Evolutionary conservation across 164 flowering plant species (phyloP), one percentile per base, ranked within the genome.

Genomic region (Protea cynaroides): DNA sequence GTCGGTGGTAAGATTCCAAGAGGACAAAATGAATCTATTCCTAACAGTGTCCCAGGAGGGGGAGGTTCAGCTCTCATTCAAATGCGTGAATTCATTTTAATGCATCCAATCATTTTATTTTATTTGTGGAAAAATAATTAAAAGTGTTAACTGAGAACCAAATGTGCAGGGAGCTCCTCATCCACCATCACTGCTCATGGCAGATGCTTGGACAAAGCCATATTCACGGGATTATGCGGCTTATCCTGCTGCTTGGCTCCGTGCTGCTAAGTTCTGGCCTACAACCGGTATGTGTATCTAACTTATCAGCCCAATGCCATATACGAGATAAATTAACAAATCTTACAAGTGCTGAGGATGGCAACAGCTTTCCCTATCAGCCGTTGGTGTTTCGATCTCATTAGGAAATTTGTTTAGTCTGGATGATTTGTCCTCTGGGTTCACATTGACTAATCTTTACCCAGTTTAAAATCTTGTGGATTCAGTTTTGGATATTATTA

Each of bases 161-260:
- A 18, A 25, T 67, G 23, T 83, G 76, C 86, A 90, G 97, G 83
- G 96, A 46, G 97, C 99, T 56, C 99, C 99, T 72, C 97, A 94
- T 77, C 99, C 97, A 53, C 92, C 89, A 53, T 88, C 96, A 18
- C 55, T 89, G 74, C 84, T 91, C 68, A 94, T 94, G 96, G 96
- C 76, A 55, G 96, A 94, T 66, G 53, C 76, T 29, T 94, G 99
- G 99, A 82, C 84, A 58, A 94, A 83, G 62, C 97, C 99, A 62
- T 94, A 91, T 69, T 80, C 97, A 15, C 81, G 99, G 70, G 96
- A 94, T 53, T 85, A 82, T 72, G 99, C 99, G 15, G 99, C 97
- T 40, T 89, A 73, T 81, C 99, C 99, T 1, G 97, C 93, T 62
- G 44, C 96, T 17, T 94, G 99, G 99, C 97, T 94, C 64, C 85